A percentile compares a stretch with the other conserved stretches of the same genome.
Evolutionary conservation across 2,329 filamentous ascomycete genomes (phyloP).

Genomic region (Kalmusia sp.): DNA sequence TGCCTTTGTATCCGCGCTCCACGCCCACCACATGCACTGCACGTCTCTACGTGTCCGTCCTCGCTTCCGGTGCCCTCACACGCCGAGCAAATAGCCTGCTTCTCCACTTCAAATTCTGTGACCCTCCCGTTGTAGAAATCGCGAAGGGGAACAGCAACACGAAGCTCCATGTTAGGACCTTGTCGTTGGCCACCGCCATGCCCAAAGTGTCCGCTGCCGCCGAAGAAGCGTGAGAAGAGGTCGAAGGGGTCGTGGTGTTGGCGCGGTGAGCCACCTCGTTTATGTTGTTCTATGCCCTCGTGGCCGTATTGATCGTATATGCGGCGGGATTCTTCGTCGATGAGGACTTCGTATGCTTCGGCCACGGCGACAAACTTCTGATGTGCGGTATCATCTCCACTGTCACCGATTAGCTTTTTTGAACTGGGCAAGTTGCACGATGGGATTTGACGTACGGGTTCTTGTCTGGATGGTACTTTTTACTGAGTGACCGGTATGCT

Average conservation of each 20-base stretch:
- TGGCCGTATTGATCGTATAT: slow-evolving; percentile 96
- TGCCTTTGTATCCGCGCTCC: slow-evolving; percentile 89
- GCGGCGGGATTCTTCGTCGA: slow-evolving; percentile 77
- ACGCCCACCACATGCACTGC: slow-evolving; percentile 76
- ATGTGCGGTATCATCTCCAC: slow-evolving; percentile 78
- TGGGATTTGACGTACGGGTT: slow-evolving; percentile 76
- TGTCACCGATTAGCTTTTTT: slow-evolving; percentile 45
- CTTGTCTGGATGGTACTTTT: slow-evolving; percentile 97
- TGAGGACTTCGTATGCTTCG: slow-evolving; percentile 93
- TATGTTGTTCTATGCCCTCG: slow-evolving; percentile 84
- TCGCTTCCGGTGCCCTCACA: slow-evolving; percentile 86
- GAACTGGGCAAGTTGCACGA: neutral
- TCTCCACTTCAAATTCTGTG: slow-evolving; percentile 88
- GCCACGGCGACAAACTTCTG: slow-evolving; percentile 93
- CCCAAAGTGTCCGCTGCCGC: slow-evolving; percentile 84
- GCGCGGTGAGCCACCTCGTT: slow-evolving; percentile 71
- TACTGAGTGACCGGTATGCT: slow-evolving; percentile 89
- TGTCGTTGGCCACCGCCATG: slow-evolving; percentile 78
- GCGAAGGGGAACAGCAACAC: slow-evolving; percentile 77
- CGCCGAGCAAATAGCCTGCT: slow-evolving; percentile 91
- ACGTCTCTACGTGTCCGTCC: slow-evolving; percentile 84
- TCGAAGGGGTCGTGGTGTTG: slow-evolving; percentile 83
- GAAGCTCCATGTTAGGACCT: slow-evolving; percentile 89
- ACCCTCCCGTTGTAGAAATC: slow-evolving; percentile 93
- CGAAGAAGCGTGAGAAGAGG: slow-evolving; percentile 95